Evolutionary conservation across 2,329 filamentous ascomycete genomes (phyloP), one percentile per base, ranked within the genome.

Genomic region (Penicillium aurantiogriseum): DNA sequence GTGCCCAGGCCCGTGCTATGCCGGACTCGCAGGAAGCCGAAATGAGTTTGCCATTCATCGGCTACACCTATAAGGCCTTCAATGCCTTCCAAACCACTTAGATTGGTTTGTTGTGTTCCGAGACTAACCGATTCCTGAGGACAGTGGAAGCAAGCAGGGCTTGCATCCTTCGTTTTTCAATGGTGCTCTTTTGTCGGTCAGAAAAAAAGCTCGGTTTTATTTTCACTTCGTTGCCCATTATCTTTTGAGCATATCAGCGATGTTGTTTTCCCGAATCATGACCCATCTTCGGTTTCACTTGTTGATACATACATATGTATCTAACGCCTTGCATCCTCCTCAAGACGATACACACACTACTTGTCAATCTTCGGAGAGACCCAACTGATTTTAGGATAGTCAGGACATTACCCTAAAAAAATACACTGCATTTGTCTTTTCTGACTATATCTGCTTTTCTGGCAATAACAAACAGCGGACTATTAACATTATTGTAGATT

Each of bases 31-130:
- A 96, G 73, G 88, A 91, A 63, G 91, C 92, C 4, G 93, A 96
- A 78, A 92, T 97, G 86, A 96, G 90, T 78, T 79, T 99, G 77
- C 94, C 94, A 3, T 99, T 96, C 74, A 94, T 96, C 68, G 91
- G 91, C 36, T 96, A 96, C 77, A 96, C 94, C 9, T 99, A 97
- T 82, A 99, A 97, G 85, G 90, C 94, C 61, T 99, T 99, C 77
- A 87, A 88, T 75, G 86, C 83, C 56, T 87, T 87, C 77, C 76
- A 79, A 63, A 69, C 59, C 47, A 77, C 62, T 50, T 77, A 71
- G 64, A 61, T 53, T 53, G 60, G 51, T 51, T 36, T 58, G 44
- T 60, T 49, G 61, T 56, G 60, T 54, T 65, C 56, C 57, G 58
- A 63, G 46, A 50, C 55, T 62, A 60, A 47, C 25, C 36, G 35